Base-by-base conservation (phyloP, 176 grass and related monocot genomes). In the Bothriochloa decipiens region DNA sequence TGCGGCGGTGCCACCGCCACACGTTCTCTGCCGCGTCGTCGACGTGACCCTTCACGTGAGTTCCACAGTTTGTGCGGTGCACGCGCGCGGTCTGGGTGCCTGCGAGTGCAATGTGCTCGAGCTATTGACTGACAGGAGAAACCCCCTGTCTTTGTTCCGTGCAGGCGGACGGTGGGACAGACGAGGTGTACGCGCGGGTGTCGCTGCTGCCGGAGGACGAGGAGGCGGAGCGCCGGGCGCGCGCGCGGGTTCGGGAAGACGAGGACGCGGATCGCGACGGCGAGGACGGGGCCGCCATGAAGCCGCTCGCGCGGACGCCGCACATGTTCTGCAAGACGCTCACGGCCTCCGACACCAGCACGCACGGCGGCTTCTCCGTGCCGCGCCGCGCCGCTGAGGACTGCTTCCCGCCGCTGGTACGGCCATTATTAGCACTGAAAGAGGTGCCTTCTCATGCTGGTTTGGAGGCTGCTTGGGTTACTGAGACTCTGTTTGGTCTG, bases 311-410 rank as follows among this genome's bases (percentile, higher is more conserved):
- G 0, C 78, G 85, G 71, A 89, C 91, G 13, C 90, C 92, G 35
- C 95, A 97, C 61, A 97, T 97, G 95, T 97, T 97, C 87, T 97
- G 95, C 88, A 94, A 97, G 90, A 97, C 92, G 47, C 87, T 97
- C 43, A 94, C 92, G 14, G 95, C 95, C 4, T 97, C 95, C 16
- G 95, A 97, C 84, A 97, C 92, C 58, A 94, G 95, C 84, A 97
- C 90, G 62, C 92, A 97, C 82, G 95, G 90, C 25, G 95, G 95
- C 13, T 97, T 97, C 90, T 97, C 92, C 45, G 92, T 97, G 37
- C 95, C 92, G 39, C 92, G 95, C 84, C 95, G 95, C 46, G 95
- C 95, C 42, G 95, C 92, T 12, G 95, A 97, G 88, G 92, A 97
- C 79, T 97, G 95, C 86, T 97, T 97, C 84, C 92, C 92, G 73